phyloP scores from a whole-genome alignment of 176 grass and related monocot genomes.

The Neostapfia colusana region DNA sequence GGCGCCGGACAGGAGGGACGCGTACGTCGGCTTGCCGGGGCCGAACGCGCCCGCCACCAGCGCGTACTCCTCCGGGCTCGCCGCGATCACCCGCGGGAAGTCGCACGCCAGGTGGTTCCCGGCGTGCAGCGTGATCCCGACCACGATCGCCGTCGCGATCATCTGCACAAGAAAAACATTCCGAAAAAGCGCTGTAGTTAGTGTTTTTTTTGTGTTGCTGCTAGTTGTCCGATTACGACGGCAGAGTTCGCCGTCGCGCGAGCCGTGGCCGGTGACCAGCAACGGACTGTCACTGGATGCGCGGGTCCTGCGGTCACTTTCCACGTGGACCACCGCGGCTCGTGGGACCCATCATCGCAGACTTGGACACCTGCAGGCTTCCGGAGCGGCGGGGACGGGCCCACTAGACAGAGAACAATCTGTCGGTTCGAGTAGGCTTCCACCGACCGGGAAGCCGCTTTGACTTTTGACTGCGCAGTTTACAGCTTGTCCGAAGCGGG shows the following conservation, averaged over 20 bases:
- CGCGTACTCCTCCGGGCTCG: slow-evolving; percentile 59
- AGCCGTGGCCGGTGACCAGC: neutral
- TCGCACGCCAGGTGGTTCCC: slow-evolving; percentile 96
- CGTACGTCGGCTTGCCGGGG: slow-evolving; percentile 52
- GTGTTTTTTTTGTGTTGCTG: neutral
- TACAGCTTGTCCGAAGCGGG: neutral
- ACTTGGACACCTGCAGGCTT: neutral
- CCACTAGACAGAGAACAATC: neutral
- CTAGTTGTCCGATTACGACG: neutral
- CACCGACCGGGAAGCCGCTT: too few species aligned
- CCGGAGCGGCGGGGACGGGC: neutral
- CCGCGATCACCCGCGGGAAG: slow-evolving; percentile 77
- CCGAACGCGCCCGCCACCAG: slow-evolving; percentile 73
- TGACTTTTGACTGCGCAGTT: slow-evolving; percentile 26
- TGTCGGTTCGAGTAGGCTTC: slow-evolving; percentile 18
- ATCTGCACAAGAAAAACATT: slow-evolving; percentile 42
- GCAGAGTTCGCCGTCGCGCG: neutral
- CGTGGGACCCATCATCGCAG: neutral
- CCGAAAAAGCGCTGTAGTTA: neutral
- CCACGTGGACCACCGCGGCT: neutral
- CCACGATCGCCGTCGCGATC: slow-evolving; percentile 94
- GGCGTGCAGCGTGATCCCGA: slow-evolving; percentile 82
- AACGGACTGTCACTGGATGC: neutral
- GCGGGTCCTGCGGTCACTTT: neutral
- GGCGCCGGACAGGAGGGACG: slow-evolving; percentile 53